A percentile compares a stretch with the other conserved stretches of the same genome.
Conservation (phyloP, 768 basidiomycete genomes). For the Mycena olivaceomarginata region DNA sequence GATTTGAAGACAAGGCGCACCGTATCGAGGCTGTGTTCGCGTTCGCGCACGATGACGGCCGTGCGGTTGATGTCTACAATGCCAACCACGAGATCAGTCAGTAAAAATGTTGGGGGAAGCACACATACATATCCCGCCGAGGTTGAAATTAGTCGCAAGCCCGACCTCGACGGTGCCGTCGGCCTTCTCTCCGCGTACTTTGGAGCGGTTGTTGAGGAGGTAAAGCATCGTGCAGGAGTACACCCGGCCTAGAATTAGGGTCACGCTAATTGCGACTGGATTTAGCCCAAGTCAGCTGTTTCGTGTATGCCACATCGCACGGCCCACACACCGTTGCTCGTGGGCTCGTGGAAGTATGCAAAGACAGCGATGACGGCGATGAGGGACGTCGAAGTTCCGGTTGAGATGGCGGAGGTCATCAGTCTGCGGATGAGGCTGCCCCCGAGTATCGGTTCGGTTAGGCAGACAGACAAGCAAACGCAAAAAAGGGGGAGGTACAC, state of each 20-base stretch:
- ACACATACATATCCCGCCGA: constrained; percentile 28
- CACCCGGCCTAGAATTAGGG: constrained; percentile 24
- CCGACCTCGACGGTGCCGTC: constrained; percentile 23
- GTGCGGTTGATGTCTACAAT: constrained; percentile 20
- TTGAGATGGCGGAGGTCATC: constrained; percentile 35
- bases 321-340: constrained; percentile 21
- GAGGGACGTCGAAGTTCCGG: constrained; percentile 29
- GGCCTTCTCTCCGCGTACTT: constrained; percentile 27
- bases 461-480: not conserved
- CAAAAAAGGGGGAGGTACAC: not conserved
- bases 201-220: constrained; percentile 33
- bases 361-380: constrained; percentile 26
- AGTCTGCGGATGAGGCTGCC: constrained; percentile 22
- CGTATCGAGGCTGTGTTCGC: not conserved
- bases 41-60: constrained; percentile 6
- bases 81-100: not conserved
- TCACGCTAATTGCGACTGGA: constrained; percentile 17
- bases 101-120: not conserved
- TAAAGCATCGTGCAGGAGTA: constrained; percentile 37
- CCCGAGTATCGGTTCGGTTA: not conserved
- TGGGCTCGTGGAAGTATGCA: constrained; percentile 27
- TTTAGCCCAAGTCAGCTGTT: not conserved
- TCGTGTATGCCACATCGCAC: not conserved
- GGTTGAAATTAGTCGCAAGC: constrained; percentile 13
- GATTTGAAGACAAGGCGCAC: not conserved